Conservation (phyloP, 768 basidiomycete species). For the Boletus huronensis region DNA sequence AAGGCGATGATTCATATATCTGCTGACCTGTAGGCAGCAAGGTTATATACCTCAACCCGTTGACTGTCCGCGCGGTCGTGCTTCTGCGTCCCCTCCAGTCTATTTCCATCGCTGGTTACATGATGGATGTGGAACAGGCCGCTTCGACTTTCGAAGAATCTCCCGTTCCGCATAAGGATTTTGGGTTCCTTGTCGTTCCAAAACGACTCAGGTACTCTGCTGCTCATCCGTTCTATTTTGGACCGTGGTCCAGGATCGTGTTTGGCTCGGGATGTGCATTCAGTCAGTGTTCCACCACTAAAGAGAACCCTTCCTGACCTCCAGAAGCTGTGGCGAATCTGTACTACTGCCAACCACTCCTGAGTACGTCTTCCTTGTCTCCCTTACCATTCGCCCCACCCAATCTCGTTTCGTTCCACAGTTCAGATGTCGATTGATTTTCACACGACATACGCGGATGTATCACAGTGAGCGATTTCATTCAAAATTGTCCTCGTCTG, state of each 20-base stretch:
- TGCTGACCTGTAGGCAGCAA: background rate
- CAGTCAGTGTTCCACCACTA: slow-evolving; percentile 9
- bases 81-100: background rate
- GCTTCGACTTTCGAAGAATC: background rate
- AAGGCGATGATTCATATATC: slow-evolving; percentile 16
- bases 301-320: slow-evolving; percentile 1
- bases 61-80: slow-evolving; percentile 1
- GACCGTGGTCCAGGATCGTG: slow-evolving; percentile 11
- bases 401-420: background rate
- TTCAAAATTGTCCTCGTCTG: background rate
- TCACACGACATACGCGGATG: slow-evolving; percentile 27
- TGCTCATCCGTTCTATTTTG: slow-evolving; percentile 9
- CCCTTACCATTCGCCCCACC: too few species aligned
- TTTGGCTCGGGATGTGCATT: slow-evolving; percentile 18
- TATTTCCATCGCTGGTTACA: slow-evolving; percentile 2
- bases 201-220: slow-evolving; percentile 14
- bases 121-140: slow-evolving; percentile 18
- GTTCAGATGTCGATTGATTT: slow-evolving; percentile 38
- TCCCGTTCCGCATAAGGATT: slow-evolving; percentile 6
- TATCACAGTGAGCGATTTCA: slow-evolving; percentile 25
- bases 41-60: slow-evolving; percentile 12
- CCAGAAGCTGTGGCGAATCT: slow-evolving; percentile 53
- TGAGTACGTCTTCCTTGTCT: slow-evolving; percentile 44
- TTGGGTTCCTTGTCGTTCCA: slow-evolving; percentile 10
- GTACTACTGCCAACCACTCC: slow-evolving; percentile 78